A percentile compares a stretch with the other conserved stretches of the same genome.
phyloP scores from a whole-genome alignment of 169 alveolate species.

The Plasmodium blacklocki region DNA sequence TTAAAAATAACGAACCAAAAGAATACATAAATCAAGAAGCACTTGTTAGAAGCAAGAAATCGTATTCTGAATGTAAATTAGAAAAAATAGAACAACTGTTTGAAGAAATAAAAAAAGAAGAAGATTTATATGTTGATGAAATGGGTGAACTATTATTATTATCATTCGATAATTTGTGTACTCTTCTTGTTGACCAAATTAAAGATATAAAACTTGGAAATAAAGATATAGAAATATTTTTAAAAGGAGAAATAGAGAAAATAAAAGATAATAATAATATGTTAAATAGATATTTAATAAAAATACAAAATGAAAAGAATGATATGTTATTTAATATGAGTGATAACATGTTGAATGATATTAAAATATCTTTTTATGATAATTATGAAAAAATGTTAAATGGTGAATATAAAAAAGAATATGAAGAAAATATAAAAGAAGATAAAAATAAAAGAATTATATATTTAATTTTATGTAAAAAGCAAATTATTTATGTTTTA shows the following conservation, averaged over 20 bases:
- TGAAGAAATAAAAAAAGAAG: slow-evolving; percentile 44
- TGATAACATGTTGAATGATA: slow-evolving; percentile 11
- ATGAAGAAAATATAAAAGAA: slow-evolving; percentile 32
- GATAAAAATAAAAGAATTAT: slow-evolving; percentile 16
- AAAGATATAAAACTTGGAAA: slow-evolving; percentile 8
- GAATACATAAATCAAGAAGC: not conserved
- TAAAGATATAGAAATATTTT: slow-evolving; percentile 7
- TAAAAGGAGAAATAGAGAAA: slow-evolving; percentile 64
- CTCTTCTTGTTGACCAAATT: slow-evolving; percentile 15
- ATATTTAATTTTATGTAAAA: slow-evolving; percentile 37
- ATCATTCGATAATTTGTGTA: slow-evolving; percentile 20
- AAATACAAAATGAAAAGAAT: slow-evolving; percentile 30
- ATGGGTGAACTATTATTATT: slow-evolving; percentile 5
- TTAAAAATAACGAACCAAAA: no score
- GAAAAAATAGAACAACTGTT: slow-evolving; percentile 32
- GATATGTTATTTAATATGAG: slow-evolving; percentile 21
- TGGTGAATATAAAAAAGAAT: slow-evolving; percentile 12
- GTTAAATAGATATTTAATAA: slow-evolving; percentile 9
- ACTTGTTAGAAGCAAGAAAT: not conserved
- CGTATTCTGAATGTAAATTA: not conserved
- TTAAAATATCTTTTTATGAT: slow-evolving; percentile 32
- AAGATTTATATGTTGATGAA: slow-evolving; percentile 27
- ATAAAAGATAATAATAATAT: slow-evolving; percentile 43
- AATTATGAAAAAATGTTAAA: slow-evolving; percentile 13
- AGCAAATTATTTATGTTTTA: slow-evolving; percentile 31